These are phyloP conservation scores for Alloascoidea africana DNA, from an alignment of 805 yeast genomes.

Conservation along the genomic window DNA sequence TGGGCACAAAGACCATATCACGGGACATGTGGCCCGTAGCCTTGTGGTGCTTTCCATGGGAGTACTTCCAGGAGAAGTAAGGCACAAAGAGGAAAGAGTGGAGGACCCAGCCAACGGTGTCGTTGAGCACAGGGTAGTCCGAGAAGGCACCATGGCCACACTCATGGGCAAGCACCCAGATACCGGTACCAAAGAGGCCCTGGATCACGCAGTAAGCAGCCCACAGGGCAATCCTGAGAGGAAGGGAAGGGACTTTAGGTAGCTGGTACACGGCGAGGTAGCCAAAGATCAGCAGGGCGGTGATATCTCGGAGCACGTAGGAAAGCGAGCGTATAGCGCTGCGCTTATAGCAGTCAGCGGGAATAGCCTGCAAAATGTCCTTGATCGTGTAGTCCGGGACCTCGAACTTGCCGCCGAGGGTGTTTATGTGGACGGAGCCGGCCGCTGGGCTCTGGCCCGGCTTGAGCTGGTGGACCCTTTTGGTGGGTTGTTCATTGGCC, in stretches of 20 bases:
- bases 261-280: slow-evolving; percentile 38
- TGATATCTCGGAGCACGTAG: slow-evolving; percentile 56
- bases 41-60: slow-evolving; percentile 83
- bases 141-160: slow-evolving; percentile 85
- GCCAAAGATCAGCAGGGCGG: slow-evolving; percentile 29
- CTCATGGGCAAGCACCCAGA: slow-evolving; percentile 83
- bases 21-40: slow-evolving; percentile 72
- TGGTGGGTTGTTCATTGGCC: no score
- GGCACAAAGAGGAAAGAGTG: slow-evolving; percentile 75
- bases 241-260: slow-evolving; percentile 28
- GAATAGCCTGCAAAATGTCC: slow-evolving; percentile 59
- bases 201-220: slow-evolving; percentile 32
- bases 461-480: slow-evolving; percentile 6
- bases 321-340: slow-evolving; percentile 34
- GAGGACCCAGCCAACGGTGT: slow-evolving; percentile 68
- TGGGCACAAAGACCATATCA: slow-evolving; percentile 79
- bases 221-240: slow-evolving; percentile 45
- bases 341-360: slow-evolving; percentile 61
- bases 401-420: slow-evolving; percentile 49
- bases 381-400: slow-evolving; percentile 69
- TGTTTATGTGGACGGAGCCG: slow-evolving; percentile 29
- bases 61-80: slow-evolving; percentile 73
- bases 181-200: slow-evolving; percentile 61
- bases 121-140: slow-evolving; percentile 58
- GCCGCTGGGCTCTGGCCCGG: background rate